A percentile compares a stretch with the other conserved stretches of the same genome.
Conservation (phyloP, 768 basidiomycete species). For the Mrakia blollopis region DNA sequence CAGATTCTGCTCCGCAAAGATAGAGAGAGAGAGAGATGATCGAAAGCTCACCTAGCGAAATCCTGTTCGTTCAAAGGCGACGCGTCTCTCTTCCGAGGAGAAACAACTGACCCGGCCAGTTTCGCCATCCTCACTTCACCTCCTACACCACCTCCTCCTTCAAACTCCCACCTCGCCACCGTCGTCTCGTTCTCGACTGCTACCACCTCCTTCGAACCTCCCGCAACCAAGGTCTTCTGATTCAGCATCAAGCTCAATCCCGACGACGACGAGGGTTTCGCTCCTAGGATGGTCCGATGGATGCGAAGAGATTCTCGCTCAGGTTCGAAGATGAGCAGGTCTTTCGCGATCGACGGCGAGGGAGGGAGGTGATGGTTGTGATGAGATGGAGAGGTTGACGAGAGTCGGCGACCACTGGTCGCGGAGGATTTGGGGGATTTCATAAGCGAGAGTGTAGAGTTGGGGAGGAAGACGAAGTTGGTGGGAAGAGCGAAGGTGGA, state of each 20-base stretch:
- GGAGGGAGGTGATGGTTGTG: no score
- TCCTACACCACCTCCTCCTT: background rate
- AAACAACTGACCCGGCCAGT: background rate
- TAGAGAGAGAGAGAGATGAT: background rate
- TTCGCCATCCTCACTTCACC: background rate
- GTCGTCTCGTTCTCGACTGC: background rate
- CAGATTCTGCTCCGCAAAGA: background rate
- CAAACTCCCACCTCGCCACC: constrained; percentile 8
- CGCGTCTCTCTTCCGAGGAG: background rate
- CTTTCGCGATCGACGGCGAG: background rate
- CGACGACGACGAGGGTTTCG: background rate
- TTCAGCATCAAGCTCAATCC: background rate
- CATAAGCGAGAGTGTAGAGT: background rate
- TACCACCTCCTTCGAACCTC: background rate
- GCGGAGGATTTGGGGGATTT: background rate
- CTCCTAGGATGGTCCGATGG: background rate
- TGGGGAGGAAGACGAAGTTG: background rate
- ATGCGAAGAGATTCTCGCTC: background rate
- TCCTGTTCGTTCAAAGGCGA: background rate
- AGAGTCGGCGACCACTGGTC: background rate
- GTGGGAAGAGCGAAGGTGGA: background rate
- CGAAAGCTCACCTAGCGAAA: background rate
- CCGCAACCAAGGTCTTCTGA: background rate
- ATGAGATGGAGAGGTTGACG: background rate
- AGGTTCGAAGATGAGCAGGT: background rate